These are phyloP conservation scores for Pichia nakasei DNA, from an alignment of 805 yeast genomes.

Conservation along the genomic window DNA sequence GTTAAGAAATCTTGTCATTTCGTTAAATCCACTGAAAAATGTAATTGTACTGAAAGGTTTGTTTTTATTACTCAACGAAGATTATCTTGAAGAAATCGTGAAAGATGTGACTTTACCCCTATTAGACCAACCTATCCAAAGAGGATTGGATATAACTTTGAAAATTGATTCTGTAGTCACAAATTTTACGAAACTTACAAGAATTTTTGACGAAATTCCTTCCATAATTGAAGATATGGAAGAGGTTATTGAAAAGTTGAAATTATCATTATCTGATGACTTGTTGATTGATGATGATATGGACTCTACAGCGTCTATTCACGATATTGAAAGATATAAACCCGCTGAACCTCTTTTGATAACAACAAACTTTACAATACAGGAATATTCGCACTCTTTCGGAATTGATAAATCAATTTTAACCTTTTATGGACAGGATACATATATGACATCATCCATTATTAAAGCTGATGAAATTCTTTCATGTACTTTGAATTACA, in stretches of 20 bases:
- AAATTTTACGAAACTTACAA: slow-evolving; percentile 8
- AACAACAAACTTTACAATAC: slow-evolving; percentile 15
- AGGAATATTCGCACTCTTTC: slow-evolving; percentile 14
- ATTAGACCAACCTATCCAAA: slow-evolving; percentile 11
- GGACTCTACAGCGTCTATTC: slow-evolving; percentile 4
- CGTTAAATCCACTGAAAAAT: slow-evolving; percentile 16
- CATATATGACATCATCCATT: slow-evolving; percentile 13
- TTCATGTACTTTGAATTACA: slow-evolving; percentile 17
- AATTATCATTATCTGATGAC: background rate
- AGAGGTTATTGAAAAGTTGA: background rate
- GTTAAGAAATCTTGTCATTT: slow-evolving; percentile 13
- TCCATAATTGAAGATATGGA: slow-evolving; percentile 4
- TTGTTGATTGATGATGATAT: slow-evolving; percentile 3
- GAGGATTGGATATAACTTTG: slow-evolving; percentile 16
- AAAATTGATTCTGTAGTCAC: slow-evolving; percentile 13
- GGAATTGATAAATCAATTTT: slow-evolving; percentile 17
- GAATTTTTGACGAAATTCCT: slow-evolving; percentile 1
- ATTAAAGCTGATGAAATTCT: slow-evolving; percentile 11
- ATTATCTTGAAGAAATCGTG: slow-evolving; percentile 9
- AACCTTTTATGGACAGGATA: slow-evolving; percentile 14
- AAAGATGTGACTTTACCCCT: slow-evolving; percentile 13
- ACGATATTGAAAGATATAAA: slow-evolving; percentile 4
- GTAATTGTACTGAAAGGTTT: slow-evolving; percentile 13
- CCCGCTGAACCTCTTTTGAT: slow-evolving; percentile 11
- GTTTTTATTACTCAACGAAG: slow-evolving; percentile 10